phyloP scores from a whole-genome alignment of 192 early-diverging fungal genomes.

The Allomyces macrogynus region DNA sequence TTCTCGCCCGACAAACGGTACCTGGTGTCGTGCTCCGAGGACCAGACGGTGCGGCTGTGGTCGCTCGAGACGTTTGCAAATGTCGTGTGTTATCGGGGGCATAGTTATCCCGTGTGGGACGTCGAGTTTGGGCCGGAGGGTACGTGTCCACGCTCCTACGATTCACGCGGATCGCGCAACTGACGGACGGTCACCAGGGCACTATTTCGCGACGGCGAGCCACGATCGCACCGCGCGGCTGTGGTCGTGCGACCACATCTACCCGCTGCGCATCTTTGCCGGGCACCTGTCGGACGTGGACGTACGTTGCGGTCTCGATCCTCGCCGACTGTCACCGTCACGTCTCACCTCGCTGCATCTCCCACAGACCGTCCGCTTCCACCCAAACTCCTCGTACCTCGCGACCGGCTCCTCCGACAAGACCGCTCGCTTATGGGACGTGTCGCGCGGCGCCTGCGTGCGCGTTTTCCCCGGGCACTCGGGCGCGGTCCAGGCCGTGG shows the following conservation, averaged over 20 bases:
- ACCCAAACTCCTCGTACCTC: constrained; percentile 88
- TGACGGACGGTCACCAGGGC: too few species aligned
- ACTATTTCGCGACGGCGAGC: constrained; percentile 88
- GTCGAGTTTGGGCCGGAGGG: constrained; percentile 75
- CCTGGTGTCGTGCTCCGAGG: constrained; percentile 75
- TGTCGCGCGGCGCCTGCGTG: constrained; percentile 72
- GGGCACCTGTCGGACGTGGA: constrained; percentile 96
- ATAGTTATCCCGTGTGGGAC: constrained; percentile 95
- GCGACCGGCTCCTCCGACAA: constrained; percentile 80
- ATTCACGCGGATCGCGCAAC: too few species aligned
- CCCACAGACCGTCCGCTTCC: constrained; percentile 71
- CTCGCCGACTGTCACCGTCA: too few species aligned
- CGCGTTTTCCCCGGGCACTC: constrained; percentile 76
- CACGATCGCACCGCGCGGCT: constrained; percentile 88
- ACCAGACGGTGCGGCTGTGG: constrained; percentile 90
- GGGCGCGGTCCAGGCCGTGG: constrained; percentile 60
- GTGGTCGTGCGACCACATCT: constrained; percentile 93
- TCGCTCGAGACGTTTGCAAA: constrained; percentile 76
- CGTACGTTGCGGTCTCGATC: too few species aligned
- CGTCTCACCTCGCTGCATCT: background rate
- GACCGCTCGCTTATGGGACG: constrained; percentile 77
- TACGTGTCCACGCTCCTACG: constrained; percentile 14
- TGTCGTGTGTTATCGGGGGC: constrained; percentile 86
- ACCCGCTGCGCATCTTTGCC: constrained; percentile 88
- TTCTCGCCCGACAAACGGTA: constrained; percentile 72